Base-by-base conservation (phyloP, 306 rosid species). In the Canavalia gladiata region DNA sequence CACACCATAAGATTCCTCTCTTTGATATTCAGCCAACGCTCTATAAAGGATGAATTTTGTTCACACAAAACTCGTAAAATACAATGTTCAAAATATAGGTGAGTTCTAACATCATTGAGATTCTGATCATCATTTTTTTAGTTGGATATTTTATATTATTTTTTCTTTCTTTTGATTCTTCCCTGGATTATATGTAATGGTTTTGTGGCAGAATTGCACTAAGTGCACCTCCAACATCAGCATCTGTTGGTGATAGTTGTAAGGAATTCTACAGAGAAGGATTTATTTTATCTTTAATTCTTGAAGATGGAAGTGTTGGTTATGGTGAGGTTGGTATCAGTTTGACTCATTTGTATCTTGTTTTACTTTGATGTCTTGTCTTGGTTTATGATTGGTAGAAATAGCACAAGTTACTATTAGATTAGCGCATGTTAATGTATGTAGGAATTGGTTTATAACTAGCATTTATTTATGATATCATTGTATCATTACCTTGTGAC, bases 281-380 rank as follows among this genome's bases (percentile, higher is more conserved):
- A 75, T 95, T 89, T 84, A 85, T 95, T 79, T 85, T 93, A 82
- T 88, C 95, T 71, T 68, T 95, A 85, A 88, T 66, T 82, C 95
- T 95, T 57, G 97, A 90, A 84, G 97, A 93, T 81, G 99, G 97
- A 57, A 87, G 88, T 76, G 81, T 84, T 74, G 99, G 97, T 84
- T 87, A 80, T 88, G 99, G 99, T 54, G 99, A 95, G 99, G 99
- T 93, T 84, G 75, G 95, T 86, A 67, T 81, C 56, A 9, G 13
- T 72, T 82, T 71, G 49, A 79, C 45, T 59, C 47, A 28, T 63
- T 67, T 52, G 54, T 63, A 68, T 57, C 46, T 70, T 45, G 18
- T n/a, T 65, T 68, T 78, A 54, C 34, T 55, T 71, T 12, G 8
- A 59, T 50, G 6, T 75, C 51, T 41, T 50, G 6, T 75, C 51